Evolutionary conservation across 768 basidiomycete species (phyloP).

Genomic region (Lyophyllum shimeji): DNA sequence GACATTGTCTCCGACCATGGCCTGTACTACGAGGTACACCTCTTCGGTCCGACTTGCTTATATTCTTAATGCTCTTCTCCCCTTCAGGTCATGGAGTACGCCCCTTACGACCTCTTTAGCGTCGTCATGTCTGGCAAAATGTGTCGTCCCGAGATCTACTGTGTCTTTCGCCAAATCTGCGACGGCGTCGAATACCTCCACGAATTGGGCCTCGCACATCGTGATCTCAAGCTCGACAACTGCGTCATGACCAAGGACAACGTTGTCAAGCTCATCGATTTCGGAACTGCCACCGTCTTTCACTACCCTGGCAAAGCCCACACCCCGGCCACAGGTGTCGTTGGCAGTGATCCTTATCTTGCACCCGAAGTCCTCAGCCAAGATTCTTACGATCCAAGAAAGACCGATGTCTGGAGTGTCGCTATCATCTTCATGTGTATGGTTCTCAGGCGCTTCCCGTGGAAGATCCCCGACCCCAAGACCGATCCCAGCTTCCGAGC

Average conservation of each 20-base stretch:
- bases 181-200: conserved; percentile 98
- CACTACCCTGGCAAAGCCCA: conserved; percentile 93
- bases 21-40: conserved; percentile 91
- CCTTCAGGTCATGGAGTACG: conserved; percentile 96
- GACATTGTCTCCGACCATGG: conserved; percentile 98
- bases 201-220: conserved; percentile 95
- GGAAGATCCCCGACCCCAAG: conserved; percentile 97
- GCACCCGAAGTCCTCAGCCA: conserved; percentile 90
- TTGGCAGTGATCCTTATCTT: conserved; percentile 97
- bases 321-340: conserved; percentile 82
- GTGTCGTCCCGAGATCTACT: conserved; percentile 97
- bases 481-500: conserved; percentile 88
- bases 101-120: conserved; percentile 96
- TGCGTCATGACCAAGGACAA: conserved; percentile 98
- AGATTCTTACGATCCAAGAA: conserved; percentile 88
- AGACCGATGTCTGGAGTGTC: conserved; percentile 98
- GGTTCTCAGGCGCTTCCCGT: conserved; percentile 95
- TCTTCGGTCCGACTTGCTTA: too few species aligned
- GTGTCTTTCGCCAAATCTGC: conserved; percentile 98
- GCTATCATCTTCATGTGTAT: conserved; percentile 99
- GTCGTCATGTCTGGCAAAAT: conserved; percentile 99
- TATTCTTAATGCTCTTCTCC: conserved; percentile 1
- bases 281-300: conserved; percentile 99
- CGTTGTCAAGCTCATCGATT: conserved; percentile 98
- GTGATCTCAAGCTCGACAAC: conserved; percentile 99